Evolutionary conservation across 192 early-diverging fungal species (phyloP), one percentile per base, ranked within the genome.

Genomic region (Linnemannia hyalina): DNA sequence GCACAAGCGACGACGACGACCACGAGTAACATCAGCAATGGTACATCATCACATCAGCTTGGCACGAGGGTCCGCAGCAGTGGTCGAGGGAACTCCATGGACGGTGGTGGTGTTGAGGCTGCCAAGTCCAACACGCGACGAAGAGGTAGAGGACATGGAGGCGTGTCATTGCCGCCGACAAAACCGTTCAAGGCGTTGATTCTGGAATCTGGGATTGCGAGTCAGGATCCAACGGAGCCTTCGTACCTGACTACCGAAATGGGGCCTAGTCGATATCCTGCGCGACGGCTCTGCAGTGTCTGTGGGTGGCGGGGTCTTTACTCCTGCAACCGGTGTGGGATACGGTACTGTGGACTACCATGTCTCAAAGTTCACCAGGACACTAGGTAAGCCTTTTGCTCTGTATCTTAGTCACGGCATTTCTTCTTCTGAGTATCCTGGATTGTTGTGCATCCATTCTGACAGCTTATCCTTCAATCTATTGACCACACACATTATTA

Each of bases 251-350:
- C 88, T 10, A 89, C 90, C 22, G 65, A 80, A 4, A 80, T 88
- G 60, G 87, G 80, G 4, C 89, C 89, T 0, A 88, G 89, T 55
- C 68, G 57, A 6, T 85, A 89, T 41, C 88, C 90, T 15, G 72
- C 70, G 26, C 79, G 94, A 44, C 82, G 88, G 46, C 93, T 95
- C 81, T 95, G 94, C 78, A 92, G 92, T 0, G 90, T 95, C 0
- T 95, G 94, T 75, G 93, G 94, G 9, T 95, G 92, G 79, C 80
- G 79, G 54, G 93, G 94, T 6, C 72, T 82, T 0, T 95, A 95
- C 70, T 88, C 88, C 18, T 95, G 94, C 73, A 81, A 87, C 23
- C 86, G 90, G 42, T 95, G 94, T 57, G 94, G 94, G 32, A 91
- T 93, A 90, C 88, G 91, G 15, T 95, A 93, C 41, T 95, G 94